Evolutionary conservation across 768 basidiomycete species (phyloP).

Genomic region (Pleurotus djamor): DNA sequence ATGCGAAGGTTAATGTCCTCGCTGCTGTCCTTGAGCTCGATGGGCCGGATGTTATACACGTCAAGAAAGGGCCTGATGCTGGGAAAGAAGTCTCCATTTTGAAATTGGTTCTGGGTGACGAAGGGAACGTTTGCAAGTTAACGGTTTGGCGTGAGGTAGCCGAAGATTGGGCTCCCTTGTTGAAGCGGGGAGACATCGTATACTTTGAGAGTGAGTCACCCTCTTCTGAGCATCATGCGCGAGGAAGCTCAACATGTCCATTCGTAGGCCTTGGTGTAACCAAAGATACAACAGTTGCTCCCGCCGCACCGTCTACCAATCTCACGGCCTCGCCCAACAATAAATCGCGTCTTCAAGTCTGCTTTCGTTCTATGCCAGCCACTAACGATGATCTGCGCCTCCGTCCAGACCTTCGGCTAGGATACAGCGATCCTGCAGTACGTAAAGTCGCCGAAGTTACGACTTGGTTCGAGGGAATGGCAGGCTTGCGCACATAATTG

Average conservation of each 20-base stretch:
- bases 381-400: conserved; percentile 54
- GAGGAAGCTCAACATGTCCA: conserved; percentile 1
- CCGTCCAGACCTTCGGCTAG: conserved; percentile 73
- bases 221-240: conserved; percentile 5
- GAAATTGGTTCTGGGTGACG: conserved; percentile 71
- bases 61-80: conserved; percentile 69
- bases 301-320: conserved; percentile 25
- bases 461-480: conserved; percentile 72
- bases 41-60: conserved; percentile 64
- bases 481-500: conserved; percentile 39
- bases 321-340: conserved; percentile 71
- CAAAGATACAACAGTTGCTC: conserved; percentile 36
- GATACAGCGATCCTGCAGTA: conserved; percentile 65
- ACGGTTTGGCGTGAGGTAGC: conserved; percentile 81
- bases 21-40: conserved; percentile 75
- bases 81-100: conserved; percentile 69
- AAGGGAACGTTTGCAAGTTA: conserved; percentile 63
- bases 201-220: conserved; percentile 60
- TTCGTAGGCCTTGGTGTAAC: conserved; percentile 50
- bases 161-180: conserved; percentile 61
- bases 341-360: conserved; percentile 61
- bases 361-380: conserved; percentile 77
- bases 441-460: conserved; percentile 65
- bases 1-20: conserved; percentile 55
- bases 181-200: conserved; percentile 72